Conservation (phyloP, 2,329 filamentous ascomycete species). For the Exophiala calicioides region DNA sequence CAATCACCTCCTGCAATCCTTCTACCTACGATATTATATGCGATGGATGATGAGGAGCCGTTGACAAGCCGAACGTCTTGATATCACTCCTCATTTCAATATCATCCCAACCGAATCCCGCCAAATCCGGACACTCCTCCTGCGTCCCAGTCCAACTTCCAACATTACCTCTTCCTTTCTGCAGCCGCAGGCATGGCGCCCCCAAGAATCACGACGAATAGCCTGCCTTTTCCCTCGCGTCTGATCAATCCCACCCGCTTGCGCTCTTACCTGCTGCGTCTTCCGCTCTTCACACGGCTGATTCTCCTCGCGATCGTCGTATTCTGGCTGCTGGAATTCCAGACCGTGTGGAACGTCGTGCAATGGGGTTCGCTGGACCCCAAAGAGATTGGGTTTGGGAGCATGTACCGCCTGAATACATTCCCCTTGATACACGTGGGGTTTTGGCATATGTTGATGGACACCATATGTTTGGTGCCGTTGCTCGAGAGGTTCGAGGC, state of each 20-base stretch:
- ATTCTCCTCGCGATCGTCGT: constrained; percentile 66
- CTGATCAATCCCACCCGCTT: constrained; percentile 70
- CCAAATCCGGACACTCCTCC: neutral
- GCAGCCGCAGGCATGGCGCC: constrained; percentile 15
- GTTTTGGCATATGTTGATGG: constrained; percentile 77
- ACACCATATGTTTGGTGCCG: constrained; percentile 78
- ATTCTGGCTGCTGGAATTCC: constrained; percentile 69
- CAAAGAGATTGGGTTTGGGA: constrained; percentile 73
- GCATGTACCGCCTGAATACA: constrained; percentile 90
- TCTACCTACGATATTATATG: neutral
- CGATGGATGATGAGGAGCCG: neutral
- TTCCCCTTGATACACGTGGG: constrained; percentile 84
- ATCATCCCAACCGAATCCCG: neutral
- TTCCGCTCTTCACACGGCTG: constrained; percentile 83
- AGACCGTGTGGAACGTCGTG: constrained; percentile 69
- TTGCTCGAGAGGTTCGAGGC: constrained; percentile 90
- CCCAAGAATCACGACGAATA: constrained; percentile 22
- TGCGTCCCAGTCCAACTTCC: constrained; percentile 4
- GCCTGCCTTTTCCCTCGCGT: constrained; percentile 21
- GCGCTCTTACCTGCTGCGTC: constrained; percentile 76
- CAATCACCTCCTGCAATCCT: neutral
- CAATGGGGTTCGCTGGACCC: constrained; percentile 80
- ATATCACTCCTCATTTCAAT: neutral
- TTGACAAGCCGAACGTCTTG: neutral
- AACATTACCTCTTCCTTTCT: neutral